Base-by-base conservation (phyloP, 2,329 filamentous ascomycete species). In the Pestalotiopsis sp. region DNA sequence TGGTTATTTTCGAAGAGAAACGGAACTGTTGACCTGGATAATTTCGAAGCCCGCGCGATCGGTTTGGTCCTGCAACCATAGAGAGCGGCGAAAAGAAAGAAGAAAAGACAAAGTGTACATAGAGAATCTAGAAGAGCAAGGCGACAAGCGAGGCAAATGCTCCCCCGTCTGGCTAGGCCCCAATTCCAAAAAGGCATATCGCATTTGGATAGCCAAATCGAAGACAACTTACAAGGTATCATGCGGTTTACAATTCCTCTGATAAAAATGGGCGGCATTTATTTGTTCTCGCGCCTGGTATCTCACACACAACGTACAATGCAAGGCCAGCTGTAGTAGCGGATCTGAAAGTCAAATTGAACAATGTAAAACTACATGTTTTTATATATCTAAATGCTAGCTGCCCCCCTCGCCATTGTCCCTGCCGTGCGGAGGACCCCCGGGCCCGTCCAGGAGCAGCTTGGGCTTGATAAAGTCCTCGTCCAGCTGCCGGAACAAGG, bases 391-490 rank as follows among this genome's bases (percentile, higher is more conserved):
- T 68, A 31, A 72, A 70, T 65, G 75, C 76, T n/a, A 73, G 73
- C 59, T 62, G 4, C 74, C 69, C 52, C 71, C 74, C 56, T 77
- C 75, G 11, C 72, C 75, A 60, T 79, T 73, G n/a, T 73, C 73
- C 64, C 73, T 72, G 12, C 76, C 23, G 20, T 27, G 25, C 9
- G 57, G 45, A n/a, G 62, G 31, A 36, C 31, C 66, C 4, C 68
- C 66, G 17, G 69, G 62, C 6, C 91, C 92, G 81, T 98, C 95
- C 23, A 98, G 86, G 72, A 98, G 81, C 67, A 98, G 82, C 77
- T 91, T 93, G 20, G 95, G 95, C 84, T 98, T 98, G 80, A 98
- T 95, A 79, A 94, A 98, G 70, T 95, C 94, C 80, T 99, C 96
- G 79, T 99, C 96, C 70, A 99, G 84, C 81, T 97, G 95, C 73